Evolutionary conservation across 306 rosid genomes (phyloP).

Genomic region (Chamaecrista fasciculata): DNA sequence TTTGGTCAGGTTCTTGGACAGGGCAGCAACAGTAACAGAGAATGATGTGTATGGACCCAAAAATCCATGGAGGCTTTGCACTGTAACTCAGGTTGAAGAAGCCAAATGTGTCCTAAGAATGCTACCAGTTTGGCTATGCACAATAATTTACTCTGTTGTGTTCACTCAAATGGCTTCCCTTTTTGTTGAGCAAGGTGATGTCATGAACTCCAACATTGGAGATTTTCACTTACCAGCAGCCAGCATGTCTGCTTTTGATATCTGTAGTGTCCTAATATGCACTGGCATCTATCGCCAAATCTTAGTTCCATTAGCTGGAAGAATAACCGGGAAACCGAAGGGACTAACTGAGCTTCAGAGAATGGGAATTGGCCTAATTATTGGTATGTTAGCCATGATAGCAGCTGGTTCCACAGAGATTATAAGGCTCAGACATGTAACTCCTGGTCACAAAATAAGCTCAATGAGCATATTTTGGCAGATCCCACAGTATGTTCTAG

Average conservation of each 20-base stretch:
- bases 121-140: conserved; percentile 68
- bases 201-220: conserved; percentile 44
- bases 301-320: conserved; percentile 49
- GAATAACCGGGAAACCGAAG: conserved; percentile 42
- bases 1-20: conserved; percentile 54
- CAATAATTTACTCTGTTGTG: conserved; percentile 57
- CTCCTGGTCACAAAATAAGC: conserved; percentile 41
- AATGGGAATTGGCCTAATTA: conserved; percentile 62
- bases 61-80: conserved; percentile 60
- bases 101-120: conserved; percentile 56
- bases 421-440: conserved; percentile 35
- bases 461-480: conserved; percentile 58
- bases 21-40: conserved; percentile 56
- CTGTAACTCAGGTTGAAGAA: conserved; percentile 69
- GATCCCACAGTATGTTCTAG: conserved; percentile 57
- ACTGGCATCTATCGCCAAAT: conserved; percentile 46
- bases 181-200: conserved; percentile 66
- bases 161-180: conserved; percentile 74
- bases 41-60: conserved; percentile 30
- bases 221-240: conserved; percentile 59
- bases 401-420: conserved; percentile 61
- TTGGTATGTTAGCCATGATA: conserved; percentile 62
- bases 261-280: conserved; percentile 52
- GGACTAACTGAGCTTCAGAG: conserved; percentile 60
- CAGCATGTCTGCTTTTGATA: conserved; percentile 67